Base-by-base conservation (phyloP, 1,139 yeast genomes). In the Yamadazyma epiphylla region DNA sequence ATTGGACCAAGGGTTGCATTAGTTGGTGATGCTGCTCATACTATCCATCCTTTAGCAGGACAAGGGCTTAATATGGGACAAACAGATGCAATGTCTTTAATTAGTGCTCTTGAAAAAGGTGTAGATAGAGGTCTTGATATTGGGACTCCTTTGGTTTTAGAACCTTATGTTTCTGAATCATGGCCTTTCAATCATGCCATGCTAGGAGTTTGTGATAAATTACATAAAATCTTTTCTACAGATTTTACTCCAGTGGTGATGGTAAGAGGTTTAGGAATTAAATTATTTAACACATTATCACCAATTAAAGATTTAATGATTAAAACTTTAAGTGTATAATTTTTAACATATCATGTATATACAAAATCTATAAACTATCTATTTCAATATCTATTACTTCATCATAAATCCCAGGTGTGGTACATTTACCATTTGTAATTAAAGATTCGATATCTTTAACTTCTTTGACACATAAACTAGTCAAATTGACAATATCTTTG, bases 21-120 rank as follows among this genome's bases (percentile, higher is more conserved):
- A 13, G 83, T 91, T 7, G 98, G 99, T 13, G 99, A 91, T 58
- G 98, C 99, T 1, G 98, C 97, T 0, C 99, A 91, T 46, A 83
- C 97, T 0, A 86, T 95, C 1, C 98, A 91, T 54, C 98, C 99
- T 3, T 67, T 91, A 37, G 97, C 97, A 2, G 99, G 99, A 4
- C 98, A 94, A 58, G 98, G 99, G 11, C 72, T 91, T 37, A 91
- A 91, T 54, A 88, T 91, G 95, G 98, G 98, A n/a, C 96, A 89
- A 54, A 80, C 83, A 21, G 99, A 91, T 51, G 96, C 86, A 2
- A 80, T 80, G 34, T 65, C 80, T 2, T 66, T 91, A 25, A 77
- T 81, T 2, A 63, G 55, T 1, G 85, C 94, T 0, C 53, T 91
- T 25, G 95, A 86, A 43, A 63, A 45, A 8, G 95, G 95, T 1